Evolutionary conservation across 495 filamentous ascomycete genomes (phyloP), one percentile per base, ranked within the genome.

Genomic region (Saxophila tyrrhenica): DNA sequence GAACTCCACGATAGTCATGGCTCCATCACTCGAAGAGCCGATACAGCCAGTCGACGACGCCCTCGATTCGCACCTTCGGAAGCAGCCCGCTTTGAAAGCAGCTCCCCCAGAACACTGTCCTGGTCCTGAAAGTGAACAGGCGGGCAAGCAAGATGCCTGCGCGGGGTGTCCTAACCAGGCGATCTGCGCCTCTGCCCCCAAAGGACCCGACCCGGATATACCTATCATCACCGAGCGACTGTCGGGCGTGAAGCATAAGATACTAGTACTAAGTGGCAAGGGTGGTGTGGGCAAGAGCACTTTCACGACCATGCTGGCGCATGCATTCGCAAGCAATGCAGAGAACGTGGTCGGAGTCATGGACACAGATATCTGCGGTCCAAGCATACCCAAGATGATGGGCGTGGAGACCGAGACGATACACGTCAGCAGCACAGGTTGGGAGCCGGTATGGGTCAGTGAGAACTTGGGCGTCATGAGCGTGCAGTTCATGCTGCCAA

Each of bases 91-190:
- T 48, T 85, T 96, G 50, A 83, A 96, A 53, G 92, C 92, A 21
- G 92, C 91, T 35, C 89, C 95, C 62, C 92, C 92, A 80, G 84
- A 96, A 69, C 89, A 97, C 75, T 98, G 92, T 64, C 94, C 94
- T 25, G 92, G 92, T 1, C 92, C 92, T 35, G 88, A 95, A 70
- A 92, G 87, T 23, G 76, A 87, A 58, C 68, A 81, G 62, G 92
- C 92, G 35, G 92, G 92, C 51, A 78, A 84, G 72, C 83, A 81
- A 50, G 87, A 91, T 67, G 86, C 89, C 45, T 98, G 92, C 71
- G 87, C 82, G 44, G 87, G 88, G 42, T 98, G 92, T 64, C 92
- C 92, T 2, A 98, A 98, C 70, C 90, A 98, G 75, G 68, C 78
- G 15, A 97, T 98, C 58, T 98, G 92, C 72, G 89, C 91, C 39